Evolutionary conservation across 2,329 filamentous ascomycete genomes (phyloP), one percentile per base, ranked within the genome.

Genomic region (Elsinoe australis): DNA sequence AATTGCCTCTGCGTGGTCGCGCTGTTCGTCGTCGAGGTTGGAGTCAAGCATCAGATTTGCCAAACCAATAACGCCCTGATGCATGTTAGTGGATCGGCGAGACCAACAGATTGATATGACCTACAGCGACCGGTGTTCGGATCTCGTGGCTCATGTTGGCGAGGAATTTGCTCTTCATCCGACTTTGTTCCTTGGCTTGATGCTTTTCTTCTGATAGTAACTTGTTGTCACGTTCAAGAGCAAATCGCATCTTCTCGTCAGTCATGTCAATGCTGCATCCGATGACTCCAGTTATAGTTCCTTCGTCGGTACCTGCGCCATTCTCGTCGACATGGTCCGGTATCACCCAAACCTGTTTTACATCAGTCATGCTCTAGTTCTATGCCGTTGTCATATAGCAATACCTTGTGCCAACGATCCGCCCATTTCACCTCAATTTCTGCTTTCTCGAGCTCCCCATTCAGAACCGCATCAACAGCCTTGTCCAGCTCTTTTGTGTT

Each of bases 91-190:
- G 7, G 5, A 9, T 22, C 28, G 35, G 12, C 26, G 6, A 7
- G 7, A 29, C 26, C 7, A 12, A 29, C 26, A 29, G 12, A 29
- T 29, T 6, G 12, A 12, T 12, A 29, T 10, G 22, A 34, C 42
- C 35, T 46, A 46, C 42, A 2, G 51, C 36, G 2, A 52, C 49
- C 1, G 51, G 51, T 6, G 51, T 52, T 10, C 51, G 32, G 32
- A 52, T 47, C 42, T 52, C 51, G 21, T 52, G 51, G n/a, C 36
- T 38, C 51, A 52, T 52, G 33, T 52, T 52, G 3, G 50, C 50
- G 9, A 51, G 44, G 17, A 51, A 51, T 18, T 51, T 35, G 31
- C 49, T 51, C 35, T 51, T 51, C 44, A 51, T 41, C 18, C 42
- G 24, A 3, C 14, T 41, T 19, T 46, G 26, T 18, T 51, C 49